Percentiles rank a stretch among this genome's conserved stretches.
phyloP scores from a whole-genome alignment of 1,284 basidiomycete species.

The Cryptococcus wingfieldii region DNA sequence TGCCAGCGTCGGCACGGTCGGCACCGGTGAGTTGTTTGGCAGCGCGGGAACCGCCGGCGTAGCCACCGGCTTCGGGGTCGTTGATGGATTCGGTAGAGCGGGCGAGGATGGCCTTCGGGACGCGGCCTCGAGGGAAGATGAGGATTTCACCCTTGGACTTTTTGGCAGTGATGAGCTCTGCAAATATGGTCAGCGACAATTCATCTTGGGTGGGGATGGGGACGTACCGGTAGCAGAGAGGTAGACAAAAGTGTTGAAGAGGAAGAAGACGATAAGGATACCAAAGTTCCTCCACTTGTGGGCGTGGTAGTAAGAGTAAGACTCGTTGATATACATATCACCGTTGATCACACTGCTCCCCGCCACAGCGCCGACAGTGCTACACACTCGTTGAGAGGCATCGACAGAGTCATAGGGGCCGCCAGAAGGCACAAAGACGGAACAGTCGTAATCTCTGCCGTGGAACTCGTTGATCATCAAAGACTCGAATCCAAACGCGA shows the following conservation, averaged over 20 bases:
- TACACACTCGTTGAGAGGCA: slow-evolving; percentile 47
- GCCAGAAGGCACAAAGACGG: slow-evolving; percentile 40
- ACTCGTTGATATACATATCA: slow-evolving; percentile 56
- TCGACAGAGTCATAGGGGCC: slow-evolving; percentile 40
- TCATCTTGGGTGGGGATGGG: neutral
- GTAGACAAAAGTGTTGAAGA: slow-evolving; percentile 53
- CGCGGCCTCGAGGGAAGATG: slow-evolving; percentile 51
- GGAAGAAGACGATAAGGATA: slow-evolving; percentile 56
- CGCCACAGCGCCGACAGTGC: slow-evolving; percentile 47
- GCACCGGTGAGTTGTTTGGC: slow-evolving; percentile 2
- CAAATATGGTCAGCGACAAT: neutral
- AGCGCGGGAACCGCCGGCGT: slow-evolving; percentile 4
- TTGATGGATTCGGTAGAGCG: slow-evolving; percentile 13
- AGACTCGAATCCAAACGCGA: slow-evolving; percentile 49
- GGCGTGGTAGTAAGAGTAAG: slow-evolving; percentile 60
- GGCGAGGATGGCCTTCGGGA: slow-evolving; percentile 36
- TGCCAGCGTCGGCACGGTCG: slow-evolving; percentile 19
- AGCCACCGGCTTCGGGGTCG: slow-evolving; percentile 13
- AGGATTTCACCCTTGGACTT: slow-evolving; percentile 55
- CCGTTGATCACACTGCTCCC: slow-evolving; percentile 50
- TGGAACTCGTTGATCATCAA: slow-evolving; percentile 56
- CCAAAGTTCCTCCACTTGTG: slow-evolving; percentile 67
- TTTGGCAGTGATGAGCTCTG: slow-evolving; percentile 51
- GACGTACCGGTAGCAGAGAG: slow-evolving; percentile 53
- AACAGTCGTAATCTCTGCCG: slow-evolving; percentile 42